phyloP scores from a whole-genome alignment of 805 yeast species.

The Metschnikowia kofuensis region DNA sequence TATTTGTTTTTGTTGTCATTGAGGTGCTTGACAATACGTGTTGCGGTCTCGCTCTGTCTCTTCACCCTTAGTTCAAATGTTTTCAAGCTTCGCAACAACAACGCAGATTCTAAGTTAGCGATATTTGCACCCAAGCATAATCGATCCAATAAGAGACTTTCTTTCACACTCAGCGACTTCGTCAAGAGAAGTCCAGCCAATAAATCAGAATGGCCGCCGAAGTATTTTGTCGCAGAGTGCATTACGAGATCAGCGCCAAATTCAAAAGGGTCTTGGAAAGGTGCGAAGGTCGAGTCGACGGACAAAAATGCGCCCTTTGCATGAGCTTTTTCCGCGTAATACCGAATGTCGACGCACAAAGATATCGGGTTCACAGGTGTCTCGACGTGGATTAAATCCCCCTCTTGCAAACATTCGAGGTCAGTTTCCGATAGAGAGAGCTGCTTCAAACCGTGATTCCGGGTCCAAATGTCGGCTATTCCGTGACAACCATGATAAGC shows the following conservation, averaged over 20 bases:
- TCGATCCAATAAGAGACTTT: slow-evolving; percentile 58
- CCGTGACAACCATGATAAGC: slow-evolving; percentile 87
- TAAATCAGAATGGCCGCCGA: slow-evolving; percentile 94
- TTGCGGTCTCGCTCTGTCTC: slow-evolving; percentile 64
- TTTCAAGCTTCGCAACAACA: slow-evolving; percentile 75
- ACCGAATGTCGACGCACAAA: slow-evolving; percentile 54
- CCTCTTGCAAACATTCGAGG: slow-evolving; percentile 27
- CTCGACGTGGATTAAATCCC: slow-evolving; percentile 41
- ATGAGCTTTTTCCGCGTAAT: slow-evolving; percentile 71
- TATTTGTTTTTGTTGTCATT: slow-evolving; percentile 46
- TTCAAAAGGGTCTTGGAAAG: slow-evolving; percentile 74
- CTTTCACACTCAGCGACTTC: slow-evolving; percentile 48
- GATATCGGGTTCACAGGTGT: slow-evolving; percentile 90
- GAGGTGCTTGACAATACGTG: slow-evolving; percentile 58
- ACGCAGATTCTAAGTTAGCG: slow-evolving; percentile 71
- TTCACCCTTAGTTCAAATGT: slow-evolving; percentile 71
- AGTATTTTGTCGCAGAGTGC: slow-evolving; percentile 91
- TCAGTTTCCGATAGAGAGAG: slow-evolving; percentile 31
- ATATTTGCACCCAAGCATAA: slow-evolving; percentile 73
- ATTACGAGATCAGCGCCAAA: slow-evolving; percentile 86
- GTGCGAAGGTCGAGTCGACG: slow-evolving; percentile 90
- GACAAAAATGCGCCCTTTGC: slow-evolving; percentile 67
- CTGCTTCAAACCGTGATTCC: slow-evolving; percentile 57
- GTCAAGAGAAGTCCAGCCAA: slow-evolving; percentile 77
- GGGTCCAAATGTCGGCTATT: slow-evolving; percentile 57